Evolutionary conservation across 306 rosid genomes (phyloP).

Genomic region (Neltuma alba): DNA sequence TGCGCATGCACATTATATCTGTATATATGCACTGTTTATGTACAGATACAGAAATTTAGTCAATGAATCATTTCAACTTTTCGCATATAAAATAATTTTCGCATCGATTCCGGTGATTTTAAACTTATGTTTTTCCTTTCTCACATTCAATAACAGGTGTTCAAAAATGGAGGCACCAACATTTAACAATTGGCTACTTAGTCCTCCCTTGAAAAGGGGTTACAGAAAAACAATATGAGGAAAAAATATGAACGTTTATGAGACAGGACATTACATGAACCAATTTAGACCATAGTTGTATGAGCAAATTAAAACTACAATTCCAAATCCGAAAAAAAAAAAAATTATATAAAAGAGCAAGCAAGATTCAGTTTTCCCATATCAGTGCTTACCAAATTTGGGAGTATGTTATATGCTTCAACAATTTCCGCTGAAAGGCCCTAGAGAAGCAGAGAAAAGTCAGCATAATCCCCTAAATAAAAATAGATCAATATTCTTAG

Average conservation of each 20-base stretch:
- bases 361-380: slow-evolving; percentile 26
- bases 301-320: not conserved
- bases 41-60: not conserved
- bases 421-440: slow-evolving; percentile 63
- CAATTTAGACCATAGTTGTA: slow-evolving; percentile 22
- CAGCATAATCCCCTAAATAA: slow-evolving; percentile 8
- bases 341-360: not conserved
- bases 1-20: not conserved
- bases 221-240: not conserved
- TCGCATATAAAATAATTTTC: not conserved
- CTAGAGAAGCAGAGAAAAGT: slow-evolving; percentile 41
- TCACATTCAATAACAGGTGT: slow-evolving; percentile 17
- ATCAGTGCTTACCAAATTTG: slow-evolving; percentile 66
- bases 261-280: not conserved
- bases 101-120: not conserved
- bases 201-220: slow-evolving; percentile 5
- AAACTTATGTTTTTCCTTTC: not conserved
- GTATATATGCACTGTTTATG: not conserved
- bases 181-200: not conserved
- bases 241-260: not conserved
- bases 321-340: not conserved
- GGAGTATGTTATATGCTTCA: slow-evolving; percentile 84
- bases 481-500: not conserved
- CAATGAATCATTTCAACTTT: not conserved
- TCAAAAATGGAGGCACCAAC: slow-evolving; percentile 13